Conservation (phyloP, 768 basidiomycete genomes). For the Amanita rimosa region DNA sequence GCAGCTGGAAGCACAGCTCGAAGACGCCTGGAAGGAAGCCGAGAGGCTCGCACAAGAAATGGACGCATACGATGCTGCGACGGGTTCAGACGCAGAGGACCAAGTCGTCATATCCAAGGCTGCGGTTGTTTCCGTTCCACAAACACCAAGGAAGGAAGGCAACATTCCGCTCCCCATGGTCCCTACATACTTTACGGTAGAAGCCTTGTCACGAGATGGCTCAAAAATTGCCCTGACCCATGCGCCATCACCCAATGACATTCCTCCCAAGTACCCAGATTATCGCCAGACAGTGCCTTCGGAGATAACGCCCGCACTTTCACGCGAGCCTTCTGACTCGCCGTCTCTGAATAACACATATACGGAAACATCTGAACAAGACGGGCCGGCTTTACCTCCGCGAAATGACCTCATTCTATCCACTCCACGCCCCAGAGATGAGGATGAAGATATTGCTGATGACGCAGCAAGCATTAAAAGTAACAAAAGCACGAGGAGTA, state of each 20-base stretch:
- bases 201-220: background rate
- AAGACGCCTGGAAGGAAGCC: slow-evolving; percentile 75
- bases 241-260: background rate
- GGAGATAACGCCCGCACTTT: background rate
- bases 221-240: slow-evolving; percentile 2
- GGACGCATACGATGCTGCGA: slow-evolving; percentile 43
- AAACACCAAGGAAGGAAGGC: slow-evolving; percentile 10
- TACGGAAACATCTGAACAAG: too few relatives aligned
- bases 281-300: slow-evolving; percentile 3
- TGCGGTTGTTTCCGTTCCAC: slow-evolving; percentile 30
- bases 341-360: background rate
- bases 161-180: slow-evolving; percentile 6
- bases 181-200: slow-evolving; percentile 10
- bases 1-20: slow-evolving; percentile 56
- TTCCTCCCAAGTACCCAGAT: background rate
- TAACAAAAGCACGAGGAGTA: slow-evolving; percentile 18
- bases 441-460: slow-evolving; percentile 16
- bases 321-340: background rate
- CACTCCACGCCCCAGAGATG: background rate
- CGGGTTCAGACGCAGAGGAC: slow-evolving; percentile 19
- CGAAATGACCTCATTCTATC: background rate
- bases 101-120: slow-evolving; percentile 35
- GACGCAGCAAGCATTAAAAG: slow-evolving; percentile 30
- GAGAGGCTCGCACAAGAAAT: slow-evolving; percentile 63
- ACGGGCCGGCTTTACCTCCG: background rate